Conservation (phyloP, 768 basidiomycete genomes). For the Tricholoma terreum region DNA sequence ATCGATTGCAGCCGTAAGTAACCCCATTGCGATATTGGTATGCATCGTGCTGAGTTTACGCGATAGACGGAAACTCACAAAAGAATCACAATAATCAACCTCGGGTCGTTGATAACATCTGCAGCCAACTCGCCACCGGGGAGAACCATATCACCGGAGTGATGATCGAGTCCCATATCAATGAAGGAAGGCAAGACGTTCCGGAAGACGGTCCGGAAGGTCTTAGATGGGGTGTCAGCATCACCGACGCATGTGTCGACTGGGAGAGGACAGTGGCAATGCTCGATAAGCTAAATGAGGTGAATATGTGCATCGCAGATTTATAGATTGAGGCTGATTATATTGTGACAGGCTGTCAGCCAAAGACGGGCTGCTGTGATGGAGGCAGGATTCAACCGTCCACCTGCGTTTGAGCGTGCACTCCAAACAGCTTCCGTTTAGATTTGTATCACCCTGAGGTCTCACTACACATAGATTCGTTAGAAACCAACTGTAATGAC, state of each 20-base stretch:
- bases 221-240: slow-evolving; percentile 79
- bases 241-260: slow-evolving; percentile 90
- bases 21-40: slow-evolving; percentile 2
- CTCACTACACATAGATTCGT: background rate
- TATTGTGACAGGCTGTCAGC: slow-evolving; percentile 37
- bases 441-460: background rate
- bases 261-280: slow-evolving; percentile 78
- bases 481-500: slow-evolving; percentile 9
- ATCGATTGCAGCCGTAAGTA: slow-evolving; percentile 78
- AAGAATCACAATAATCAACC: slow-evolving; percentile 95
- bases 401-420: slow-evolving; percentile 33
- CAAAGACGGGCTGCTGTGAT: slow-evolving; percentile 42
- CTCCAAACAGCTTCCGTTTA: slow-evolving; percentile 4
- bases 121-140: slow-evolving; percentile 70
- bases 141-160: slow-evolving; percentile 81
- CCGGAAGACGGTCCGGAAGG: slow-evolving; percentile 64
- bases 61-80: slow-evolving; percentile 86
- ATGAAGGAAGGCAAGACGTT: slow-evolving; percentile 87
- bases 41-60: background rate
- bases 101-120: slow-evolving; percentile 68
- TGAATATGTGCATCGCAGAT: slow-evolving; percentile 13
- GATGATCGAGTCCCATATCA: slow-evolving; percentile 96
- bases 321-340: slow-evolving; percentile 1
- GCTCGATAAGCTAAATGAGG: slow-evolving; percentile 68
- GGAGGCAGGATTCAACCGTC: slow-evolving; percentile 35